Evolutionary conservation across 805 yeast species (phyloP).

Genomic region (Wickerhamomyces canadensis): DNA sequence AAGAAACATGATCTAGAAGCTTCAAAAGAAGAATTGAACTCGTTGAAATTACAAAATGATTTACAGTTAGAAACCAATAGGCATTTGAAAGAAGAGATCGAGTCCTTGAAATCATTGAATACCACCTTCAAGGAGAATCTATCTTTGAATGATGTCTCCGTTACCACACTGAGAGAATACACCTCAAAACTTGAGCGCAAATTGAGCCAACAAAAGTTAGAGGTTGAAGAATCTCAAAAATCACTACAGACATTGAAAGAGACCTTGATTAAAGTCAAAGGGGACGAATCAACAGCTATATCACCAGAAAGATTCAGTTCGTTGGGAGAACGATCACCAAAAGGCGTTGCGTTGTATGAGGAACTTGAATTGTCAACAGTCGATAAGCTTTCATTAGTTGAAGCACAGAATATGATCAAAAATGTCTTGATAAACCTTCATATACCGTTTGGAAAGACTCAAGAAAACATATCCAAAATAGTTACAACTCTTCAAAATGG

Average conservation of each 20-base stretch:
- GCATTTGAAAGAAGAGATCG: constrained; percentile 3
- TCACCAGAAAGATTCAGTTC: constrained; percentile 24
- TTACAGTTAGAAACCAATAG: neutral
- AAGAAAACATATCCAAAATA: constrained; percentile 23
- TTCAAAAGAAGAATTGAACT: neutral
- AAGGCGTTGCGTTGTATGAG: constrained; percentile 13
- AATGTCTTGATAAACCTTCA: constrained; percentile 27
- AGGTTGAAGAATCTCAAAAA: constrained; percentile 4
- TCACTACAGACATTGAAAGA: constrained; percentile 2
- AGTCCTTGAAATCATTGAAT: constrained; percentile 2
- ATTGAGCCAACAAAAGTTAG: constrained; percentile 1
- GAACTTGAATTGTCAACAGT: constrained; percentile 23
- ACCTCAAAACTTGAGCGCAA: neutral
- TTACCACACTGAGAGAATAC: constrained; percentile 10
- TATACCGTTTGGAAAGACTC: constrained; percentile 27
- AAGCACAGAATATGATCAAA: constrained; percentile 31
- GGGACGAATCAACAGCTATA: constrained; percentile 20
- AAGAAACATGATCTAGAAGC: neutral
- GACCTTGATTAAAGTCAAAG: constrained; percentile 11
- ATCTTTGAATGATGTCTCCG: constrained; percentile 6
- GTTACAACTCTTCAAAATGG: constrained; percentile 24
- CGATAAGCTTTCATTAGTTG: constrained; percentile 24
- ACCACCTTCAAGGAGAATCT: constrained; percentile 9
- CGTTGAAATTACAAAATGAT: neutral
- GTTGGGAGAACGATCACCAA: constrained; percentile 13